Percentiles rank a stretch among this genome's conserved stretches.
These are phyloP conservation scores for Phytopythium ostracodes DNA, from an alignment of 352 stramenopile genomes.

Conservation along the genomic window DNA sequence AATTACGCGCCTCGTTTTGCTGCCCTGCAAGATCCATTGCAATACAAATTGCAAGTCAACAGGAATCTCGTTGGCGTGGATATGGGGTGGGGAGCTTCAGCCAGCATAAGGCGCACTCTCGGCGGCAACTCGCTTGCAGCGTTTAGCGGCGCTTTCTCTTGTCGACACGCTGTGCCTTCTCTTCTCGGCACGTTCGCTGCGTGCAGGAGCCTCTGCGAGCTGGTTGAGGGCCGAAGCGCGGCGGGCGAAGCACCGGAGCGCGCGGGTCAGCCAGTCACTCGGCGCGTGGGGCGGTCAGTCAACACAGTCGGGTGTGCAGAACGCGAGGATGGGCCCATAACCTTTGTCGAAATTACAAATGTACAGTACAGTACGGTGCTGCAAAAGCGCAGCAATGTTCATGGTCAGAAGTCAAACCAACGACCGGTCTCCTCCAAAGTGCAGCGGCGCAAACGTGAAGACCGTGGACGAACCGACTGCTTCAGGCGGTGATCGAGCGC, in stretches of 20 bases:
- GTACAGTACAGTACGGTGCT: too few species aligned
- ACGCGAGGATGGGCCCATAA: background rate
- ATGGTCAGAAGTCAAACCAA: background rate
- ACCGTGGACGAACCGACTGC: background rate
- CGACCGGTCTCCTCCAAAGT: background rate
- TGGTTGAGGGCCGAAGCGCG: background rate
- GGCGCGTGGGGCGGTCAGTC: background rate
- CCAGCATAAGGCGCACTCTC: background rate
- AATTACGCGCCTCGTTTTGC: conserved; percentile 2
- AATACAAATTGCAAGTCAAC: background rate
- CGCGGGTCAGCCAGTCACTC: background rate
- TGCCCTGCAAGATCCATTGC: conserved; percentile 8
- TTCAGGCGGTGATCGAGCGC: too few species aligned
- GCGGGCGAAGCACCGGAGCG: conserved; percentile 3
- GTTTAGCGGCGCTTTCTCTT: background rate
- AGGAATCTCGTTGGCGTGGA: conserved; percentile 3
- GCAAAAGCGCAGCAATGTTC: background rate
- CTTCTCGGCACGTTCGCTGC: conserved; percentile 3
- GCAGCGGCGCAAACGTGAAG: too few species aligned
- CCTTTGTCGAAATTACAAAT: background rate
- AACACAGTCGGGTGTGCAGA: background rate
- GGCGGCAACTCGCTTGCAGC: too few species aligned
- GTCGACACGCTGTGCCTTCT: background rate
- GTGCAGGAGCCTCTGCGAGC: background rate
- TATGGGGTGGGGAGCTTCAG: background rate